Conservation (phyloP, 208 protist genomes). For the Trypanosoma boissoni region DNA sequence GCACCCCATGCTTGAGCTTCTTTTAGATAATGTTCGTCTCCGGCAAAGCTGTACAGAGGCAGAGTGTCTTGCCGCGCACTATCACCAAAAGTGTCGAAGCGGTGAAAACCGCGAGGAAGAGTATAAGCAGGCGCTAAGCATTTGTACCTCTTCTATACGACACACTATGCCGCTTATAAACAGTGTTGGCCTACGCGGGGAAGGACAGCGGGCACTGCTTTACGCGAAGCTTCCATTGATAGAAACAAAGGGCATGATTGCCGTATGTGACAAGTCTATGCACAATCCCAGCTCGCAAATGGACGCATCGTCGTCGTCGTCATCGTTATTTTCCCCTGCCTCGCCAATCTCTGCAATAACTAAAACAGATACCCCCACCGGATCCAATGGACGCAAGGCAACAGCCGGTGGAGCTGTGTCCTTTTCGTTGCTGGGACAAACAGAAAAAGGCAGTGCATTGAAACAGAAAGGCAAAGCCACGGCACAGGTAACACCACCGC, state of each 20-base stretch:
- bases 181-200: conserved; percentile 15
- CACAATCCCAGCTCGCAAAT: conserved; percentile 15
- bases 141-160: conserved; percentile 46
- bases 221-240: conserved; percentile 62
- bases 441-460: neutral
- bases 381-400: neutral
- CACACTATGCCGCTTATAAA: conserved; percentile 33
- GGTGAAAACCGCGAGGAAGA: conserved; percentile 51
- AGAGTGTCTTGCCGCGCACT: conserved; percentile 77
- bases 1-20: conserved; percentile 55
- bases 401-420: conserved; percentile 2
- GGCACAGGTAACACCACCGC: neutral
- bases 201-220: conserved; percentile 44
- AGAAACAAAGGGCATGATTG: conserved; percentile 51
- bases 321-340: conserved; percentile 7
- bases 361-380: no score
- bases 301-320: conserved; percentile 15
- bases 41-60: conserved; percentile 77
- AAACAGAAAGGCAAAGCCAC: neutral
- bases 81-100: conserved; percentile 67
- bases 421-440: neutral
- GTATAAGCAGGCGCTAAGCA: conserved; percentile 60
- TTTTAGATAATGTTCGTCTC: conserved; percentile 70
- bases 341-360: neutral
- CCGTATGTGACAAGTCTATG: conserved; percentile 49